Base-by-base conservation (phyloP, 2,329 filamentous ascomycete genomes). In the Pseudogymnoascus sp. region DNA sequence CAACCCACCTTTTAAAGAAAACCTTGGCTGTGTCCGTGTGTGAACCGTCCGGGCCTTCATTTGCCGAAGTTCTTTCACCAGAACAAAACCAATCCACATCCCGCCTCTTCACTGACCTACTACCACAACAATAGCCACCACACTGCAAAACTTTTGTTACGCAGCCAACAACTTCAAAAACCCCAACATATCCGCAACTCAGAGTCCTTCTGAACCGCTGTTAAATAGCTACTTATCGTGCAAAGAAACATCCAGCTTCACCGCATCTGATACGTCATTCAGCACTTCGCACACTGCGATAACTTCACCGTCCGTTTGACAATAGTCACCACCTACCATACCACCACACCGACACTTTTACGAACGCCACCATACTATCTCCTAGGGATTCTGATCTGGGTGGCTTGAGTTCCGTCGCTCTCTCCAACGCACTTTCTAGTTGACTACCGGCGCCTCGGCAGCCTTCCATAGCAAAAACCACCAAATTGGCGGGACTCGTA, bases 401-500 rank as follows among this genome's bases (percentile, higher is more conserved):
- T 42, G 59, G 59, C 37, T 60, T 60, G 59, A 40, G 18, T 42
- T 60, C 11, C 59, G 59, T 60, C 34, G 37, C 37, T 60, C 31
- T 42, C 18, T 38, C 59, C 9, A 60, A 37, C 34, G 59, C 59
- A n/a, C 38, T 62, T 25, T n/a, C 31, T 12, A 53, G 36, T 36
- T 63, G 64, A 65, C 64, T 65, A 59, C 60, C 64, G 61, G 65
- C 71, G 70, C 73, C 72, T 72, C 68, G 67, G 69, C 71, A 72
- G 69, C 72, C 62, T 67, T 68, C 63, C 62, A 59, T 56, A 43
- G 63, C 64, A 43, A 71, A 83, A 78, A 85, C 85, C 86, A 89
- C 86, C 91, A 96, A 96, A 86, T 96, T 96, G 91, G 91, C 91
- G 91, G 89, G 89, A 84, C 81, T 87, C 86, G 85, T 83, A 79